Evolutionary conservation across 1,284 basidiomycete species (phyloP).

Genomic region (Trichosporon faecale): DNA sequence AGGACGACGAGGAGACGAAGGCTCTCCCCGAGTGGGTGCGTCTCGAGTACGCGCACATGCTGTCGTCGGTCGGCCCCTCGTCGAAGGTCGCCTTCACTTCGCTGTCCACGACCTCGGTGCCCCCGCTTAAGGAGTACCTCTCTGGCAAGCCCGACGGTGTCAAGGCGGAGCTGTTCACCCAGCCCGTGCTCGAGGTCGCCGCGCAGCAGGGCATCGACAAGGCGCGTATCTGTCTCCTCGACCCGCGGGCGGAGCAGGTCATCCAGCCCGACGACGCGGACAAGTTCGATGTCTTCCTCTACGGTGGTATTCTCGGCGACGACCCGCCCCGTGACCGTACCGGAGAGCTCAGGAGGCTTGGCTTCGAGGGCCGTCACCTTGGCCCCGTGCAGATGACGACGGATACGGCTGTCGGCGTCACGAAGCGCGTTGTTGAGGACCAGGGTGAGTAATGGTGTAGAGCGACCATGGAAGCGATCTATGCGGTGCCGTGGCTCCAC

Average conservation of each 20-base stretch:
- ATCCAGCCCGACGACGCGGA: constrained; percentile 72
- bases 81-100: constrained; percentile 76
- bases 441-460: constrained; percentile 55
- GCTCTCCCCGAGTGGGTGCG: constrained; percentile 77
- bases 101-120: constrained; percentile 67
- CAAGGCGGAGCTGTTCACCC: constrained; percentile 61
- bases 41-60: constrained; percentile 77
- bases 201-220: constrained; percentile 54
- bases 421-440: constrained; percentile 80
- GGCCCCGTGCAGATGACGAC: constrained; percentile 95
- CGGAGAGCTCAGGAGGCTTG: constrained; percentile 75
- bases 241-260: constrained; percentile 71
- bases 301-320: constrained; percentile 60
- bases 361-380: constrained; percentile 79
- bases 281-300: constrained; percentile 77
- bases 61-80: constrained; percentile 63
- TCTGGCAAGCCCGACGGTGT: constrained; percentile 35
- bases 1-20: constrained; percentile 71
- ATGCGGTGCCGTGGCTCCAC: too few species aligned
- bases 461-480: not conserved
- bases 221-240: constrained; percentile 74
- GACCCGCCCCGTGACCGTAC: constrained; percentile 59
- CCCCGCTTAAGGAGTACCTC: constrained; percentile 59
- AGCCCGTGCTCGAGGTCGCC: constrained; percentile 63
- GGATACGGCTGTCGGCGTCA: constrained; percentile 91